Conservation (phyloP, 805 yeast species). For the Priceomyces haplophilus region DNA sequence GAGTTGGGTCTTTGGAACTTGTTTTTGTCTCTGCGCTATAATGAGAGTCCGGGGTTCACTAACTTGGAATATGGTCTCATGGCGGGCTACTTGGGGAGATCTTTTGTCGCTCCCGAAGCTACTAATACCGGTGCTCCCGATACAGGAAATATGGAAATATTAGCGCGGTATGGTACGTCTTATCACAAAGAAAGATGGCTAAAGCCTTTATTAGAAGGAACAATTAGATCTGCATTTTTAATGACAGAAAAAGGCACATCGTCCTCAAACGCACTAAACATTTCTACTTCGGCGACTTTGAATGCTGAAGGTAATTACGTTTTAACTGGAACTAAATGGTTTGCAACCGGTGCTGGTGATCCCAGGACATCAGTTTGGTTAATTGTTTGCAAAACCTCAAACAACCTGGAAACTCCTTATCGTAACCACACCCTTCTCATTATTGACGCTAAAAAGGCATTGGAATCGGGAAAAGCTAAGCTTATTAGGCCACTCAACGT, state of each 20-base stretch:
- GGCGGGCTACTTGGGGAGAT: conserved; percentile 60
- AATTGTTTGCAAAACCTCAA: conserved; percentile 49
- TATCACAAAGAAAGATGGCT: conserved; percentile 46
- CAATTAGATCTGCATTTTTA: conserved; percentile 57
- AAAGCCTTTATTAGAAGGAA: conserved; percentile 51
- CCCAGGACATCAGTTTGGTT: conserved; percentile 56
- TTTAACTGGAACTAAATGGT: conserved; percentile 64
- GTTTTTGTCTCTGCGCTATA: conserved; percentile 48
- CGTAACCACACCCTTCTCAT: conserved; percentile 56
- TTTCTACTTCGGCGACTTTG: conserved; percentile 41
- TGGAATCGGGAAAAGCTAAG: conserved; percentile 47
- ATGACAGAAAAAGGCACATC: conserved; percentile 64
- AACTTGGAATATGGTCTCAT: conserved; percentile 63
- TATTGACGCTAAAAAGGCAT: conserved; percentile 48
- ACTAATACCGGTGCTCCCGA: conserved; percentile 63
- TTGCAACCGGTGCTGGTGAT: conserved; percentile 70
- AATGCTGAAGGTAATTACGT: conserved; percentile 45
- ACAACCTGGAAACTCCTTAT: conserved; percentile 31
- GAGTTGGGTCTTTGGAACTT: conserved; percentile 58
- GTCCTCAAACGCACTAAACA: conserved; percentile 61
- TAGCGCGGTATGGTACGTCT: conserved; percentile 40
- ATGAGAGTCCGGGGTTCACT: conserved; percentile 55
- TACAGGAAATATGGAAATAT: conserved; percentile 59
- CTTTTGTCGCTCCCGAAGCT: conserved; percentile 54
- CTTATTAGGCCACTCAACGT: conserved; percentile 51